Evolutionary conservation across 805 yeast species (phyloP), one percentile per base, ranked within the genome.

Genomic region (Yarrowia yakushimensis): DNA sequence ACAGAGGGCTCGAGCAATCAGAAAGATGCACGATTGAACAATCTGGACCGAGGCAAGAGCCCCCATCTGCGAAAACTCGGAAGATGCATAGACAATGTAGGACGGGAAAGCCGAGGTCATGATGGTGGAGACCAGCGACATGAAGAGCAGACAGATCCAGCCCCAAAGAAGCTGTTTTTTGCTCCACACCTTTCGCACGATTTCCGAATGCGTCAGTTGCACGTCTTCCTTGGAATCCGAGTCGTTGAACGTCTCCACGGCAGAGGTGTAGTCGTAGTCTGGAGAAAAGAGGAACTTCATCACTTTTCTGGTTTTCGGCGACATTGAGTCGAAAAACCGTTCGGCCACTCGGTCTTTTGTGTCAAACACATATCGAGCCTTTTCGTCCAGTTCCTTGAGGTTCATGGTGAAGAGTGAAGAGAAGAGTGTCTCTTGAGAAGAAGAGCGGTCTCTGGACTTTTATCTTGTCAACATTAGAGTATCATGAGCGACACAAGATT

Each of bases 141-240:
- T 48, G 39, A 48, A 33, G 18, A 48, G 55, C 37, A 48, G 37
- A 17, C 31, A 48, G n/a, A 2, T 20, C 55, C 55, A 48, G 20
- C 39, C 55, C 55, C 31, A 13, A 13, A 48, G 15, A 11, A 48
- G 22, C 25, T 31, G 39, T 6, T 48, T 48, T 18, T 48, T 48
- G 39, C 9, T 31, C 55, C 55, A 48, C 30, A 48, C 55, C 23
- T 33, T 48, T 48, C 55, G 55, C n/a, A 48, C 55, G 28, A 48
- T 48, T n/a, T 48, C 55, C 10, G 55, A 48, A 18, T 48, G 55
- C 11, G 55, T 48, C 39, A 48, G 28, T 30, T 48, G 55, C 13
- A 48, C 2, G 22, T 48, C 55, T 10, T 48, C 55, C 15, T 22
- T 30, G 6, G 20, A n/a, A 13, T 48, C 55, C 2, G 20, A 15